Percentiles rank a stretch among this genome's conserved stretches.
Conservation (phyloP, 306 rosid genomes). For the Malus domestica region ASM211411v1 NC_041790.1:4860001-4860500, state of each 20-base stretch:
- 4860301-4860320: constrained; percentile 58
- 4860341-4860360: constrained; percentile 40
- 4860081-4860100: constrained; percentile 66
- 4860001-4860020: constrained; percentile 89
- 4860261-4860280: constrained; percentile 66
- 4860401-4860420: constrained; percentile 69
- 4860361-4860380: constrained; percentile 38
- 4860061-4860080: constrained; percentile 74
- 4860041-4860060: constrained; percentile 82
- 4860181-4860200: constrained; percentile 41
- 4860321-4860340: constrained; percentile 46
- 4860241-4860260: constrained; percentile 59
- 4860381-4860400: constrained; percentile 64
- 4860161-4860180: constrained; percentile 44
- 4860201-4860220: constrained; percentile 57
- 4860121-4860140: constrained; percentile 59
- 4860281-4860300: constrained; percentile 66
- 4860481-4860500: not conserved
- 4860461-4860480: not conserved
- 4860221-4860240: constrained; percentile 76
- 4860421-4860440: constrained; percentile 74
- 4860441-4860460: not conserved
- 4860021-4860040: constrained; percentile 71
- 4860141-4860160: constrained; percentile 54
- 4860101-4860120: constrained; percentile 80